Conservation (phyloP, 768 basidiomycete species). For the Tubosaeta brunneosetosa region DNA sequence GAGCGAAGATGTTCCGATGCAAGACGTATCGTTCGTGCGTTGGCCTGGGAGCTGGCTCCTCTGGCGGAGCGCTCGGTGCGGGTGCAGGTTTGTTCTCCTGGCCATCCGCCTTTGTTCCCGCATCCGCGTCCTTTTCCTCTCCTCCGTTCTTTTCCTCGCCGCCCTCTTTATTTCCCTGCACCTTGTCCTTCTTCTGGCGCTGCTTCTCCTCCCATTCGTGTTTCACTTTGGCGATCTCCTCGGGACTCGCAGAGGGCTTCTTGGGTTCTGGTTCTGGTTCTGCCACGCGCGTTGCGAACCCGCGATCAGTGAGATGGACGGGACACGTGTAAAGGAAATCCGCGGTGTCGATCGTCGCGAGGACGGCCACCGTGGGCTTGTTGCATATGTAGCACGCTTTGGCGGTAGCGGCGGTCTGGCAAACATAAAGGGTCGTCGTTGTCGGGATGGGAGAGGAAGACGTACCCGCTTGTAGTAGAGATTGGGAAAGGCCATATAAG, state of each 20-base stretch:
- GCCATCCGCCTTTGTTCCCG: slow-evolving; percentile 24
- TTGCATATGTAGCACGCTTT: slow-evolving; percentile 77
- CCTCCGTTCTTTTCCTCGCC: slow-evolving; percentile 15
- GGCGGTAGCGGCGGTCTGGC: slow-evolving; percentile 70
- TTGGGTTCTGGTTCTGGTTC: slow-evolving; percentile 40
- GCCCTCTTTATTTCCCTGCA: slow-evolving; percentile 32
- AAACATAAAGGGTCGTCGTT: not conserved
- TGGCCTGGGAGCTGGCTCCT: slow-evolving; percentile 35
- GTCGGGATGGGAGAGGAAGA: slow-evolving; percentile 11
- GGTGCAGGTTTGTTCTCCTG: slow-evolving; percentile 19
- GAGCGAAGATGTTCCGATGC: slow-evolving; percentile 79
- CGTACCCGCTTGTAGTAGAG: slow-evolving; percentile 87
- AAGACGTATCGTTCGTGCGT: slow-evolving; percentile 72
- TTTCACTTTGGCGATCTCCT: slow-evolving; percentile 75
- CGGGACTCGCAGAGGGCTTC: slow-evolving; percentile 41
- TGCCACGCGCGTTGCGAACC: slow-evolving; percentile 58
- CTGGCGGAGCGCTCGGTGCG: slow-evolving; percentile 24
- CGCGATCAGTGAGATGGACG: slow-evolving; percentile 72
- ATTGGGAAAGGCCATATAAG: slow-evolving; percentile 68
- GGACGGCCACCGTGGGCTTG: slow-evolving; percentile 76
- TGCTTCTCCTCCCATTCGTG: slow-evolving; percentile 78
- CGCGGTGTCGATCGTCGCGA: slow-evolving; percentile 75
- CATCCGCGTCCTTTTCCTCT: slow-evolving; percentile 33
- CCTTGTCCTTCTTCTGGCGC: slow-evolving; percentile 52
- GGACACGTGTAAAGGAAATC: slow-evolving; percentile 88